Evolutionary conservation across 1,284 basidiomycete genomes (phyloP), one percentile per base, ranked within the genome.

Genomic region (Xerocomus nothofagi): DNA sequence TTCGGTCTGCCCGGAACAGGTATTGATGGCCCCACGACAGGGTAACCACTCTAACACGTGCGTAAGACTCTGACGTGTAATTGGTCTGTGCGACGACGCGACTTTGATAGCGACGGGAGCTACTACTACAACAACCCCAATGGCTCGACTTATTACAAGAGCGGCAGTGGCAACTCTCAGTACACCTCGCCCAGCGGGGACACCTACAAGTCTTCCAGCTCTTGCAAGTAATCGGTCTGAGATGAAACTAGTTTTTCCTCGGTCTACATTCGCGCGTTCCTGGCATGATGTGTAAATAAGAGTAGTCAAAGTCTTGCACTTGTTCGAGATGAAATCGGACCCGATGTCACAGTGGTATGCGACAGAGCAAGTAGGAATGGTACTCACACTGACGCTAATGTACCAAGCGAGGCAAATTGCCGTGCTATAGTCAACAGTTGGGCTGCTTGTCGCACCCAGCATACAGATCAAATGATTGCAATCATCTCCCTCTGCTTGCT

Each of bases 61-160:
- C 4, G 70, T 66, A 21, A 11, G 24, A 7, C 24, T 48, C 6
- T 15, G 17, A 34, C 36, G 20, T 3, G 11, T 27, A 32, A 34
- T 12, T 15, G 15, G 17, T 43, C 15, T 31, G 8, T 3, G 14
- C 21, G 3, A 4, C 51, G 21, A 52, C 30, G 4, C 3, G 27
- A 15, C 31, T 33, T 42, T 21, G 20, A 39, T 56, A 81, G 79
- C 23, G 55, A 84, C 50, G 79, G 77, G 3, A 76, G 75, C 51
- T 84, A 82, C 67, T 83, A 82, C 56, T 84, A 84, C 66, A 58
- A 55, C 49, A 84, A 84, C 69, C 71, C 80, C 30, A 71, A 84
- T 47, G 79, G 79, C 0, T 83, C 80, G 1, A 82, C 71, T 3
- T 84, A 85, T 58, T 76, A 83, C 59, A 76, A 82, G 62, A 71